These are phyloP conservation scores for Penicillium sp. DNA, from an alignment of 2,329 filamentous ascomycete species.

Conservation along the genomic window DNA sequence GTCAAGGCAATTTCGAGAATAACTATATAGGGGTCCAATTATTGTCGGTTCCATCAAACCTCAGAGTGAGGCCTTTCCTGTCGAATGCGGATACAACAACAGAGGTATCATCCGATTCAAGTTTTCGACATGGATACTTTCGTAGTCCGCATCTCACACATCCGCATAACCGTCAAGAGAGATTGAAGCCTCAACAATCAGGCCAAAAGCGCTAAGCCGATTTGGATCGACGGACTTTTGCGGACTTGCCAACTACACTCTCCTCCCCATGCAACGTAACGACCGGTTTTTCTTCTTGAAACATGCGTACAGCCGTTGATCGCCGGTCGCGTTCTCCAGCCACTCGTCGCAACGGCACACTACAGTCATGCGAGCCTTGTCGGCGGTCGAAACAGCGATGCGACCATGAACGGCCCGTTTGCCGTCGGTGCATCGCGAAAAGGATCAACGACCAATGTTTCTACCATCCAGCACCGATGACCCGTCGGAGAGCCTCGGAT, in stretches of 20 bases:
- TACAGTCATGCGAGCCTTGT: slow-evolving; percentile 42
- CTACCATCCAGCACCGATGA: slow-evolving; percentile 44
- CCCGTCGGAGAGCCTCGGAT: slow-evolving; percentile 26
- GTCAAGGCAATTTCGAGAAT: too few species aligned
- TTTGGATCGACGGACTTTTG: neutral
- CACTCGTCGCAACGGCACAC: slow-evolving; percentile 39
- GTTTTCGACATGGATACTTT: too few species aligned
- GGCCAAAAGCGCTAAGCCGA: neutral
- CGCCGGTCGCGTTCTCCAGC: slow-evolving; percentile 27
- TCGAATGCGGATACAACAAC: too few species aligned
- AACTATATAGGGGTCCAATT: too few species aligned
- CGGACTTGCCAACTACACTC: neutral
- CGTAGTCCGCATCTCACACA: neutral
- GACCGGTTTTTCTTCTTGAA: neutral
- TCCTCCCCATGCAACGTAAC: neutral
- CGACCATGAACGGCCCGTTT: slow-evolving; percentile 38
- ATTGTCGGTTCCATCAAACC: too few species aligned
- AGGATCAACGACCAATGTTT: slow-evolving; percentile 35
- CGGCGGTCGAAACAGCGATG: slow-evolving; percentile 41
- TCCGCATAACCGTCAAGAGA: neutral
- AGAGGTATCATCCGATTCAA: too few species aligned
- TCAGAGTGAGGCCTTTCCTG: too few species aligned
- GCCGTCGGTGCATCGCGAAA: slow-evolving; percentile 34
- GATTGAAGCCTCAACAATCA: neutral
- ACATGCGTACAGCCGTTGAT: slow-evolving; percentile 20